Base-by-base conservation (phyloP, 192 early-diverging fungal genomes). In the Phycomyces blakesleeanus region DNA sequence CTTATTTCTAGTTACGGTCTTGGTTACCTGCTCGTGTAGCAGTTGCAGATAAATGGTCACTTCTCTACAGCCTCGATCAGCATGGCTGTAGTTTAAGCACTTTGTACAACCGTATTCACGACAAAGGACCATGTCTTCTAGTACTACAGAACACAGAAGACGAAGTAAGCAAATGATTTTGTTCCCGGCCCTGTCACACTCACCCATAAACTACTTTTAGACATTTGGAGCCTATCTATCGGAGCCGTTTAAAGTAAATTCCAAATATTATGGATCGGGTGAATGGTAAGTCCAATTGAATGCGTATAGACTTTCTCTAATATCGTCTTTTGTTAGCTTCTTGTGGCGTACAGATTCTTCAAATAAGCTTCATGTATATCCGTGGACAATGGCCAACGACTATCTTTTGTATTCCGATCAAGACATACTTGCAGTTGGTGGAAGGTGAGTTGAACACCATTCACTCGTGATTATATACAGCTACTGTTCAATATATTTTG, bases 81-180 rank as follows among this genome's bases (percentile, higher is more conserved):
- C 93, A 98, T 72, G 96, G 96, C 0, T 91, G 90, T 53, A 90
- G 87, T 67, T 77, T 98, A 59, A 76, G 84, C 29, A 95, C 96
- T 5, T 77, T 98, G 59, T 92, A 89, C 63, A 51, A 77, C 49
- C 73, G 72, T 2, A 80, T 80, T 53, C 27, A 83, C 29, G 71
- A 71, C 59, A 83, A 86, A 66, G 87, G 86, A 7, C 85, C 90
- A 1, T 73, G 80, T 58, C 41, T 93, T 16, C 52, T 93, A 57
- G 83, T 81, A 15, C 78, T 93, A 55, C 86, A 85, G 34, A 87
- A 91, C 53, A 77, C 64, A 26, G 69, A 78, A 11, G 76, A 80
- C 24, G 69, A 75, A 52, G 81, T 81, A 77, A 60, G 66, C 18
- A 57, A 14, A 58, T 34, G 7, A 44, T n/a, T 29, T 40, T 15